phyloP scores from a whole-genome alignment of 2,329 filamentous ascomycete species.

The Aspergillus fumigatus region DNA sequence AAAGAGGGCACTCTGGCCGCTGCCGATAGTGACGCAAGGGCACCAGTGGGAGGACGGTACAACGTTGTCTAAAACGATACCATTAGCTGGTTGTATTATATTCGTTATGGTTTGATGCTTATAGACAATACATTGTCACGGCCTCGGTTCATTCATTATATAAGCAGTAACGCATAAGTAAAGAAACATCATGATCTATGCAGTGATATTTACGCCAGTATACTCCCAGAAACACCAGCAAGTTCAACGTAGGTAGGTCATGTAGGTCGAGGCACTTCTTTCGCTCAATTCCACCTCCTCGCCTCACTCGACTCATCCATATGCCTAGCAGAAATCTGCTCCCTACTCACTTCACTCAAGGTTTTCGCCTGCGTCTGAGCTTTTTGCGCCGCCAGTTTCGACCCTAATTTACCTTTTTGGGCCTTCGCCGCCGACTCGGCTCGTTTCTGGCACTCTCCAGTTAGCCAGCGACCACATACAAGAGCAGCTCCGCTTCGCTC shows the following conservation, averaged over 20 bases:
- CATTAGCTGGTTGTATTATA: slow-evolving; percentile 12
- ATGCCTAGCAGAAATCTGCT: slow-evolving; percentile 62
- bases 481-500: too few species aligned
- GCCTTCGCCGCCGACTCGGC: slow-evolving; percentile 49
- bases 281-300: slow-evolving; percentile 52
- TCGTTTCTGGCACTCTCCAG: slow-evolving; percentile 49
- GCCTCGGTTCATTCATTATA: background rate
- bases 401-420: slow-evolving; percentile 62
- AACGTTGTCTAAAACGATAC: slow-evolving; percentile 62
- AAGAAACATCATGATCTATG: background rate
- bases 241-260: background rate
- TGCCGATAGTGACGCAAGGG: slow-evolving; percentile 77
- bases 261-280: background rate
- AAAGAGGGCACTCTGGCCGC: slow-evolving; percentile 88
- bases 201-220: background rate
- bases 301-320: slow-evolving; percentile 59
- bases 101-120: slow-evolving; percentile 4
- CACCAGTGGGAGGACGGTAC: slow-evolving; percentile 76
- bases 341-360: slow-evolving; percentile 62
- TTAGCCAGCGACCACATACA: background rate
- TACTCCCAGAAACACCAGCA: background rate
- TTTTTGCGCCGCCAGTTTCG: slow-evolving; percentile 70
- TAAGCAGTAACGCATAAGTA: background rate
- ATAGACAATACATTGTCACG: slow-evolving; percentile 1
- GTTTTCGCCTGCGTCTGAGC: slow-evolving; percentile 65